Evolutionary conservation across 176 grass and related monocot species (phyloP).

Genomic region (Avena eriantha): DNA sequence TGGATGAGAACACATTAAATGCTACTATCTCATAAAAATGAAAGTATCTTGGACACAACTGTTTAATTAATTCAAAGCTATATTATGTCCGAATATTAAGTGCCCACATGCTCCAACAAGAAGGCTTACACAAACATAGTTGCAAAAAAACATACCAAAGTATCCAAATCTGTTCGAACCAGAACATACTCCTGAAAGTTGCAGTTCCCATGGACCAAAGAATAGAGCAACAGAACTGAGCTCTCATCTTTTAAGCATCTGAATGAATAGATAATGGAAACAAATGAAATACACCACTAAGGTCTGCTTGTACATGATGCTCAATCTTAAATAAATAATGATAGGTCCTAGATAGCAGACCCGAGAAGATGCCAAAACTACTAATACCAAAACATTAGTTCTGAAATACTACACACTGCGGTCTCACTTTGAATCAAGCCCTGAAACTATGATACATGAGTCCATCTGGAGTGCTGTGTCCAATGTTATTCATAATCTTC

Average conservation of each 20-base stretch:
- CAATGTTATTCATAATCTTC: slow-evolving; percentile 13
- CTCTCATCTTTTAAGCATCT: slow-evolving; percentile 91
- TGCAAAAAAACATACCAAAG: slow-evolving; percentile 68
- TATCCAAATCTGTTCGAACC: slow-evolving; percentile 99
- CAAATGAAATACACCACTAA: slow-evolving; percentile 19
- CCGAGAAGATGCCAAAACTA: not conserved
- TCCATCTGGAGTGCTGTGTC: not conserved
- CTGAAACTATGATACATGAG: not conserved
- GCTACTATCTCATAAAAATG: not conserved
- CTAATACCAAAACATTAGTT: slow-evolving; percentile 16
- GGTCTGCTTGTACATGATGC: slow-evolving; percentile 7
- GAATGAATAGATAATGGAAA: slow-evolving; percentile 47
- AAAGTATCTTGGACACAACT: slow-evolving; percentile 4
- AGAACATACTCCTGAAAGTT: slow-evolving; percentile 97
- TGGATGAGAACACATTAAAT: slow-evolving; percentile 25
- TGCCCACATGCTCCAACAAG: slow-evolving; percentile 23
- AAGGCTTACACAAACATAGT: slow-evolving; percentile 28
- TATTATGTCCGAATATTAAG: not conserved
- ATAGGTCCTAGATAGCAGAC: not conserved
- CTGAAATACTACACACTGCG: slow-evolving; percentile 11
- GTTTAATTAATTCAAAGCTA: slow-evolving; percentile 29
- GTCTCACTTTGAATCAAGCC: slow-evolving; percentile 9
- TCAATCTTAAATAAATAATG: slow-evolving; percentile 21
- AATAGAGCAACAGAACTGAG: slow-evolving; percentile 91
- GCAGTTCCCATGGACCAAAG: slow-evolving; percentile 91